Base-by-base conservation (phyloP, 2,329 filamentous ascomycete species). In the Fusarium zealandicum region DNA sequence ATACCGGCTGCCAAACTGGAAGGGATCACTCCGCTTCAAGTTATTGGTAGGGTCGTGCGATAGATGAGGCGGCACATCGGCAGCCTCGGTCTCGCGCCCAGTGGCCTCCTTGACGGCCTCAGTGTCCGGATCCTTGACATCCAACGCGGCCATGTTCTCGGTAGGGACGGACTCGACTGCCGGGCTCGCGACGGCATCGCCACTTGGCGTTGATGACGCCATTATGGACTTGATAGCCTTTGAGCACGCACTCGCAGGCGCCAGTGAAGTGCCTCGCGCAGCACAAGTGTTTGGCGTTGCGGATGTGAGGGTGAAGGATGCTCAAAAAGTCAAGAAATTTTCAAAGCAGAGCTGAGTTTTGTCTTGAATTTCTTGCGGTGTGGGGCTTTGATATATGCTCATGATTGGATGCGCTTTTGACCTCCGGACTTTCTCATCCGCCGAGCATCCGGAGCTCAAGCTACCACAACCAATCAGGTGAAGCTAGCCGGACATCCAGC, bases 1-100 rank as follows among this genome's bases (percentile, higher is more conserved):
- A 69, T 84, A 90, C 54, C 93, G 90, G 40, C 90, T 95, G 57
- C 95, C 95, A 74, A 99, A 99, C 75, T 96, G 89, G 75, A 98
- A 99, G 14, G 95, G 95, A 70, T 97, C 92, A 70, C 79, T 90
- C 67, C 92, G 85, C 78, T 98, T 98, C 76, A 89, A 80, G 73
- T 92, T 95, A 73, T 88, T 77, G 59, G 77, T 69, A 32, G 90
- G 86, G 68, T 90, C 82, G 73, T 93, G 89, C 17, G 89, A 90
- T 62, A 87, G 85, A 67, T 89, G 84, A 30, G 86, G 73, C 48
- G 84, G 82, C 25, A 83, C 64, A 46, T 69, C 42, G 39, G 39
- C 38, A 55, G 57, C 46, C 42, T 55, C 53, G 6, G 48, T 57
- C 50, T 59, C 61, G 30, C 56, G 22, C 9, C 33, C 44, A 20